phyloP scores from a whole-genome alignment of 2,329 filamentous ascomycete genomes.

The Leptodontidium sp. region DNA sequence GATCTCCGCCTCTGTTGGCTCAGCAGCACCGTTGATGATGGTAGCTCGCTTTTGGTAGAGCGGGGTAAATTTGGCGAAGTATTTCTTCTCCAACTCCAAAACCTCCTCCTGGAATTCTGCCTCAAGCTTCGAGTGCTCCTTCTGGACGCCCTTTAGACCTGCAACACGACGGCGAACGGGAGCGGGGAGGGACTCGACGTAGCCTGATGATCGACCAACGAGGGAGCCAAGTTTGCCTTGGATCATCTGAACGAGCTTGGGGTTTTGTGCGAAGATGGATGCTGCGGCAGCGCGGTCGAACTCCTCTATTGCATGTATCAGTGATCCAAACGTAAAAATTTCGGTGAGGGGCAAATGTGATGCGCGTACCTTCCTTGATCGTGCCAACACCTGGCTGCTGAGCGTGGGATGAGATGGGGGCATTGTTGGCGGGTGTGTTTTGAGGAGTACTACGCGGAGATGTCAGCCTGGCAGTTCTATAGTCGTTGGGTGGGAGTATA shows the following conservation, averaged over 20 bases:
- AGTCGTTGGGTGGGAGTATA: constrained; percentile 13
- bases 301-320: constrained; percentile 70
- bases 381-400: constrained; percentile 93
- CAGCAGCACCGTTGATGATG: constrained; percentile 86
- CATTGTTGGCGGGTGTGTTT: constrained; percentile 95
- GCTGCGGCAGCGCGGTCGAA: constrained; percentile 87
- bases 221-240: constrained; percentile 94
- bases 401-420: constrained; percentile 96
- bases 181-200: constrained; percentile 93
- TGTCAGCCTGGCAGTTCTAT: constrained; percentile 32
- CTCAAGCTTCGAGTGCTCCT: constrained; percentile 98
- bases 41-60: constrained; percentile 93
- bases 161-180: constrained; percentile 92
- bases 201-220: constrained; percentile 94
- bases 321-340: constrained; percentile 35
- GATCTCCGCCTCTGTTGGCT: constrained; percentile 89
- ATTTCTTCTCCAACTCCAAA: constrained; percentile 98
- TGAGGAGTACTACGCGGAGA: constrained; percentile 81
- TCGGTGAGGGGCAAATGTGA: constrained; percentile 42
- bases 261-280: constrained; percentile 95
- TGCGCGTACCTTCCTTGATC: constrained; percentile 90
- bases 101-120: constrained; percentile 99
- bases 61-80: constrained; percentile 98
- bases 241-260: constrained; percentile 94
- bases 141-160: constrained; percentile 96